Base-by-base conservation (phyloP, 176 grass and related monocot species). In the Phoenix roebelenii region DNA sequence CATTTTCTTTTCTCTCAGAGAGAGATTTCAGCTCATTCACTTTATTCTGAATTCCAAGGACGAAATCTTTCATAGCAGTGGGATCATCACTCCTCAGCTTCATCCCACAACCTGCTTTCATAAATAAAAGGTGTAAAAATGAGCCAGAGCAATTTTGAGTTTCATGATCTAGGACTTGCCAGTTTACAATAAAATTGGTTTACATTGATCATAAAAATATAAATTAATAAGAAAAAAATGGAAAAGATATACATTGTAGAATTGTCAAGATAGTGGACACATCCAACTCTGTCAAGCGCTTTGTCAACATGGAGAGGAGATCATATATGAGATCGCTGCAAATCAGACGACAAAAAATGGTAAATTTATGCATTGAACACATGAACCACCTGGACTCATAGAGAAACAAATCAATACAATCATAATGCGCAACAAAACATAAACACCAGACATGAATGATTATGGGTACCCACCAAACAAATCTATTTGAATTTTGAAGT, bases 21-120 rank as follows among this genome's bases (percentile, higher is more conserved):
- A n/a, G 39, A 52, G 25, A 69, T 85, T 83, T 97, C 20, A 80
- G 65, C 72, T 82, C 77, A 79, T 74, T 88, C 39, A 80, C 79
- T 58, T 66, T 85, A 39, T 85, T 84, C 51, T 88, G 84, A 79
- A 91, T 76, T 70, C 66, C 16, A 19, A 97, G 73, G 44, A 97
- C 59, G 79, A 91, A 97, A 81, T 97, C 84, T 88, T 91, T 88
- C 93, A 97, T 91, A 49, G 87, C 73, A 72, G 67, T 32, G 6
- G 87, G 87, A 57, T 91, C 87, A 80, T 97, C 93, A 60, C 87
- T 70, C 59, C 81, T 65, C 22, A 91, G 73, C 66, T 97, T 97
- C 84, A 88, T 85, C 66, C 93, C 87, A 70, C 81, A 97, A 68
- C 84, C 92, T 91, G 68, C 30, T 44, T 44, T 12, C 35, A 44